Evolutionary conservation across 257 asterid genomes (phyloP).

Genomic region (Cynanchum wilfordii): DNA sequence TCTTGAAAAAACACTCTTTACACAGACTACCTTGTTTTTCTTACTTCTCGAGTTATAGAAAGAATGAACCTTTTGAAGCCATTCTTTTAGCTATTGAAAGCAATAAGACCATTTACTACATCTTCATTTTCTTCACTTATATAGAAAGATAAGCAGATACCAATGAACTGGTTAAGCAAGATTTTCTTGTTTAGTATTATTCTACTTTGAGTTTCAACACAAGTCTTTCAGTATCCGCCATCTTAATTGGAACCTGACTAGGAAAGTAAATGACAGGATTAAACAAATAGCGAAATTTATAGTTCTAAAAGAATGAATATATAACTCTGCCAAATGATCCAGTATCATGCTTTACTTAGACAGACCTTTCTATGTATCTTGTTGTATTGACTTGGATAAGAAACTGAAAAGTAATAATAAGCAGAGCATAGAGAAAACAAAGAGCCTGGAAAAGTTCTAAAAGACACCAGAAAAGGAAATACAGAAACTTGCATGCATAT

Average conservation of each 20-base stretch:
- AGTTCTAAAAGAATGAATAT: background rate
- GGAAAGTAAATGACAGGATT: background rate
- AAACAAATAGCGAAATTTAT: background rate
- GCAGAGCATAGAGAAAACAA: background rate
- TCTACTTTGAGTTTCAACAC: background rate
- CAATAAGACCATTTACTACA: background rate
- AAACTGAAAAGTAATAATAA: background rate
- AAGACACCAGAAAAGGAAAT: background rate
- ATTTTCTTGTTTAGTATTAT: background rate
- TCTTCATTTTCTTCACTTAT: background rate
- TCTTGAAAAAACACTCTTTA: background rate
- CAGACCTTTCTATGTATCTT: background rate
- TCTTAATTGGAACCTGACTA: background rate
- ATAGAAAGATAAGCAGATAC: background rate
- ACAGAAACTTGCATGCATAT: background rate
- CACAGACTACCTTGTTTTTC: background rate
- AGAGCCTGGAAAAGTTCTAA: background rate
- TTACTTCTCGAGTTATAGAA: background rate
- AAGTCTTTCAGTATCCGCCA: background rate
- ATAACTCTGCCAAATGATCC: background rate
- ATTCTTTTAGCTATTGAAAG: background rate
- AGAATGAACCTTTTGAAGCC: background rate
- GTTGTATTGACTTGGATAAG: background rate
- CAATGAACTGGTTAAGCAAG: background rate
- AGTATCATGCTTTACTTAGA: slow-evolving; percentile 2